These are phyloP conservation scores for Vigna nakashimae DNA, from an alignment of 306 rosid genomes.

Conservation along the genomic window DNA sequence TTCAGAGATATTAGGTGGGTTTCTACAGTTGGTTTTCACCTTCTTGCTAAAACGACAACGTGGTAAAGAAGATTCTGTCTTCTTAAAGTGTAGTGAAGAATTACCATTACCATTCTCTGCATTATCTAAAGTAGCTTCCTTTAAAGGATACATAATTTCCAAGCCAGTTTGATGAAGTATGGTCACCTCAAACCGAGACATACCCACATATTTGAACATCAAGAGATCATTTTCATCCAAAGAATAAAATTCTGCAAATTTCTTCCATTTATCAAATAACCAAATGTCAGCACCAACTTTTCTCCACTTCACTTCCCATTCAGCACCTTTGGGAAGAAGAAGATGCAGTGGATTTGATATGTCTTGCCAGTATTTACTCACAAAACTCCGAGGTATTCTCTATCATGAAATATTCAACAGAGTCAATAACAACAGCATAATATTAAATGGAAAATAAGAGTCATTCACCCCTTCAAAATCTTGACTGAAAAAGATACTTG, in stretches of 20 bases:
- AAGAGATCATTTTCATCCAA: not conserved
- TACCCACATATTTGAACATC: not conserved
- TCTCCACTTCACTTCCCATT: conserved; percentile 6
- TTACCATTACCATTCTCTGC: not conserved
- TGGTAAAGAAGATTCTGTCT: not conserved
- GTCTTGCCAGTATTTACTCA: conserved; percentile 4
- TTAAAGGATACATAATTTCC: conserved; percentile 2
- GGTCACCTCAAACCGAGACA: not conserved
- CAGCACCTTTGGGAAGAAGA: conserved; percentile 16
- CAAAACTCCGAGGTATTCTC: conserved; percentile 24
- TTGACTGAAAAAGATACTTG: not conserved
- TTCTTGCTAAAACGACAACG: not conserved
- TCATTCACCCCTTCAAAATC: not conserved
- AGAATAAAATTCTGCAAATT: conserved; percentile 3
- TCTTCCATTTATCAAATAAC: not conserved
- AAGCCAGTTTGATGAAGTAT: not conserved
- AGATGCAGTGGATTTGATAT: not conserved
- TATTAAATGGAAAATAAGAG: too few species aligned
- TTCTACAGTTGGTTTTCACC: not conserved
- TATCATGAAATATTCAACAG: not conserved
- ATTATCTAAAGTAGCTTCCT: not conserved
- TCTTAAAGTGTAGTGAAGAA: not conserved
- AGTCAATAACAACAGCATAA: not conserved
- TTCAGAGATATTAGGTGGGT: not conserved
- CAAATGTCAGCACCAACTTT: not conserved